Conservation (phyloP, 768 basidiomycete genomes). For the Pisolithus orientalis region DNA sequence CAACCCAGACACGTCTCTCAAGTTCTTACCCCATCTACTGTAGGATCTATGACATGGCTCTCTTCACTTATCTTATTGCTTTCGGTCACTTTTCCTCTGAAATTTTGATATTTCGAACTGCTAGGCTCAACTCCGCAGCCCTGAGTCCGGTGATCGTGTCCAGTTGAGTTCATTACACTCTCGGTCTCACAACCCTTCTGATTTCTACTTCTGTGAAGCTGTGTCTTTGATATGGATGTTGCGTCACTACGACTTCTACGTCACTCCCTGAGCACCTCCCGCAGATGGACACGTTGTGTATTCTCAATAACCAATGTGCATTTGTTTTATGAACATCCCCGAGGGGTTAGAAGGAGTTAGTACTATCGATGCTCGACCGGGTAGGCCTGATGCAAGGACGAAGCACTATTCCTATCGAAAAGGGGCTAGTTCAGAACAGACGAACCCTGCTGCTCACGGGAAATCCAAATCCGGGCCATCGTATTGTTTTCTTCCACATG, state of each 20-base stretch:
- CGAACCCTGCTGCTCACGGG: no score
- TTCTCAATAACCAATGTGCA: not conserved
- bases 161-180: conserved; percentile 47
- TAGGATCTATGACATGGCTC: conserved; percentile 85
- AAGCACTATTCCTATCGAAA: no score
- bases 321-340: no score
- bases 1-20: conserved; percentile 4
- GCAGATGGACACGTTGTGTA: not conserved
- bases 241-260: conserved; percentile 74
- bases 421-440: no score
- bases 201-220: conserved; percentile 33
- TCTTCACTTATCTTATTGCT: conserved; percentile 85
- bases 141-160: conserved; percentile 79
- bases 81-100: conserved; percentile 88
- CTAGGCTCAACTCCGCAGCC: conserved; percentile 52
- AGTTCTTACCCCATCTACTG: conserved; percentile 1
- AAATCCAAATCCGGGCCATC: no score
- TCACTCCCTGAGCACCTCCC: conserved; percentile 31
- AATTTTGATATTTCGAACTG: conserved; percentile 73
- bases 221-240: conserved; percentile 81
- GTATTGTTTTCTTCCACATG: no score
- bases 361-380: no score
- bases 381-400: no score
- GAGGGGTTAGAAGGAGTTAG: no score
- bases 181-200: conserved; percentile 1